Evolutionary conservation across 176 grass and related monocot genomes (phyloP).

Genomic region (Echinochloa phyllopogon): DNA sequence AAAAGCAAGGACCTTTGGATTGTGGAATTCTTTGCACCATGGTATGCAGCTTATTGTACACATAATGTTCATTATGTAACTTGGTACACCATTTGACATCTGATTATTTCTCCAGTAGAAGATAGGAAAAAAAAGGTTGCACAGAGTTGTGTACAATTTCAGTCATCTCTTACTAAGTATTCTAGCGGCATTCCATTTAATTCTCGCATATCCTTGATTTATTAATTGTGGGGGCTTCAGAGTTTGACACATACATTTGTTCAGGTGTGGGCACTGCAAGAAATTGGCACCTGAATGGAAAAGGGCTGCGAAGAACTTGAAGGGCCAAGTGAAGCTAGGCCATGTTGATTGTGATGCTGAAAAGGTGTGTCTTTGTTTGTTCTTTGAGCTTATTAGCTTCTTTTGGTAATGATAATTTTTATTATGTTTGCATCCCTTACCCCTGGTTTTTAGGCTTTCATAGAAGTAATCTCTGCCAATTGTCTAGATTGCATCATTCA

Average conservation of each 20-base stretch:
- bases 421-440: background rate
- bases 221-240: background rate
- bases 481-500: background rate
- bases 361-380: constrained; percentile 59
- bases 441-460: background rate
- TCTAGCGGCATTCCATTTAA: background rate
- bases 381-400: constrained; percentile 2
- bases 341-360: constrained; percentile 98
- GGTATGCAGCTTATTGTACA: constrained; percentile 59
- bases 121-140: background rate
- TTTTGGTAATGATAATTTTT: background rate
- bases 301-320: constrained; percentile 90
- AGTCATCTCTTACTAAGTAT: background rate
- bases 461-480: background rate
- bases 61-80: constrained; percentile 10
- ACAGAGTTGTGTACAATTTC: background rate
- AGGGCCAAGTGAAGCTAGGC: constrained; percentile 93
- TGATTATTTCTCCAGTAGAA: constrained; percentile 3
- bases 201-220: background rate
- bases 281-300: constrained; percentile 99
- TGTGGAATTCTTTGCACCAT: constrained; percentile 98
- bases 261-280: constrained; percentile 99
- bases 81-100: constrained; percentile 6
- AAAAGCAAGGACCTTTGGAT: constrained; percentile 99
- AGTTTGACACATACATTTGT: constrained; percentile 28